Evolutionary conservation across 768 basidiomycete species (phyloP), one percentile per base, ranked within the genome.

Genomic region (Kwoniella heveanensis): DNA sequence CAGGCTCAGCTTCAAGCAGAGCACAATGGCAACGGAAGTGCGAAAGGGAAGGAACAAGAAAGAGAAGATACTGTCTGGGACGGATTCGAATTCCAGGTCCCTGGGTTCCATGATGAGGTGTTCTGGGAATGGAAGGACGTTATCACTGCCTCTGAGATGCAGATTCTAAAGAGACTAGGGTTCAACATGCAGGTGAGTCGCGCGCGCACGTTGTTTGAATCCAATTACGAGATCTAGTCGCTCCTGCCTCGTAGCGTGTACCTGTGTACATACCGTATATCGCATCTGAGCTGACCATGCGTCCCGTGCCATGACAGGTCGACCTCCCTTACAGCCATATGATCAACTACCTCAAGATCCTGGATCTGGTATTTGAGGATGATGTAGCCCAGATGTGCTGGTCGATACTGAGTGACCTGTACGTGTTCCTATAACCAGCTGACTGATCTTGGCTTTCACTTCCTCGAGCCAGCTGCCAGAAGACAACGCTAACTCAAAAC

Each of bases 401-500:
- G 96, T 91, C 91, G 0, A 96, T 91, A 72, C 83, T 97, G 22
- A 99, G 98, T 71, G 96, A 98, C 78, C 90, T 90, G 94, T 95
- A 76, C 77, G 91, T 86, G 6, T 9, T 25, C 46, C 21, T 12
- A 52, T 50, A 27, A 26, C 52, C 36, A n/a, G 19, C 39, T 17
- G 2, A 10, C 37, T 27, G 21, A 37, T 60, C 37, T 50, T 32
- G 46, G 36, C 32, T 32, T 25, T 26, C n/a, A n/a, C n/a, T n/a
- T n/a, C n/a, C n/a, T n/a, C n/a, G n/a, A n/a, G n/a, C n/a, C n/a
- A n/a, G n/a, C n/a, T n/a, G n/a, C n/a, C n/a, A n/a, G n/a, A n/a
- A n/a, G n/a, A n/a, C n/a, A n/a, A n/a, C n/a, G 13, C 32, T 32
- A 32, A 32, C 32, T 13, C 32, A 32, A 32, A n/a, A n/a, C n/a